These are phyloP conservation scores for Eudorina sp. DNA, from an alignment of 139 green algal genomes.

Conservation along the genomic window DNA sequence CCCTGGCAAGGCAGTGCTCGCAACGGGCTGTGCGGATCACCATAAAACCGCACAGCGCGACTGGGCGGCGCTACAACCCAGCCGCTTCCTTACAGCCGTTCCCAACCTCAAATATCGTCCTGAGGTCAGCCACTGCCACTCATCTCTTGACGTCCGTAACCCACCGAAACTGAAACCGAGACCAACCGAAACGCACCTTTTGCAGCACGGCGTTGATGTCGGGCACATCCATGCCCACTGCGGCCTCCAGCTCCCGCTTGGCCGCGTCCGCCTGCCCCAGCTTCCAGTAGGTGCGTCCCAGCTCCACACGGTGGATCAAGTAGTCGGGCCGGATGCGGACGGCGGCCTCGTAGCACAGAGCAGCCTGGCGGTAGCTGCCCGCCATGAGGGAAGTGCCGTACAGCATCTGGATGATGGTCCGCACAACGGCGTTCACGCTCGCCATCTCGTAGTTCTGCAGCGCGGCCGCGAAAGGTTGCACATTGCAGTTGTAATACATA, in stretches of 20 bases:
- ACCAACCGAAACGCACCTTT: constrained; percentile 38
- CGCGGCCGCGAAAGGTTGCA: too few relatives aligned
- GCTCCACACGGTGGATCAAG: constrained; percentile 82
- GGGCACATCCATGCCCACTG: constrained; percentile 50
- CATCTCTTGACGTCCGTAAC: too few relatives aligned
- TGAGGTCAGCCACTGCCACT: too few relatives aligned
- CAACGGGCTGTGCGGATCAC: too few relatives aligned
- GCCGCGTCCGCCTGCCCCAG: constrained; percentile 62
- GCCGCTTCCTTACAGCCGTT: too few relatives aligned
- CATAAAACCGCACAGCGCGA: too few relatives aligned
- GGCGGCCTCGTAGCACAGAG: constrained; percentile 70
- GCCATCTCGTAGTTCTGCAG: constrained; percentile 82
- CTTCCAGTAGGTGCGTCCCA: constrained; percentile 60
- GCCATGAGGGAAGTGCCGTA: constrained; percentile 72
- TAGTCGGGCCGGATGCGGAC: constrained; percentile 67
- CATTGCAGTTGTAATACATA: too few relatives aligned
- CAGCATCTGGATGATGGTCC: constrained; percentile 72
- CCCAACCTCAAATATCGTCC: too few relatives aligned
- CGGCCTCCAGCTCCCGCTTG: constrained; percentile 57
- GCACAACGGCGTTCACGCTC: constrained; percentile 71
- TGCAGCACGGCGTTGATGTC: constrained; percentile 74
- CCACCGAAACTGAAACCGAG: too few relatives aligned
- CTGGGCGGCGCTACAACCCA: too few relatives aligned
- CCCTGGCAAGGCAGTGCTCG: too few relatives aligned
- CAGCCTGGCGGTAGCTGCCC: constrained; percentile 71